Conservation (phyloP, 345 rosid genomes). For the Firmiana major region DNA sequence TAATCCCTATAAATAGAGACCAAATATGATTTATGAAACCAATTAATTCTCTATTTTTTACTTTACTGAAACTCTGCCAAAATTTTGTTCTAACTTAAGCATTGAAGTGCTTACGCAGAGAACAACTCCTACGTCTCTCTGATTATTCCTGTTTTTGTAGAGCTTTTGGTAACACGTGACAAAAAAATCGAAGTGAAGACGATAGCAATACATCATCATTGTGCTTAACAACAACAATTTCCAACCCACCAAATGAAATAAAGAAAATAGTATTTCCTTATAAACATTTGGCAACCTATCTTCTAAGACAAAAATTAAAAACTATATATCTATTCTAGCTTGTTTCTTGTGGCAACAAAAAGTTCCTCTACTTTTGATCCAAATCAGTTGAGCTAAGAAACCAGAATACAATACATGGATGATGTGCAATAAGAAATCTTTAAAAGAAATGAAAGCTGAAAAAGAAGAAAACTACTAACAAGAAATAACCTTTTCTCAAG, state of each 20-base stretch:
- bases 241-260: neutral
- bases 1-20: no score
- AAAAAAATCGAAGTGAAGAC: no score
- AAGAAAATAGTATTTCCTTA: neutral
- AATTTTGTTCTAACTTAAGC: no score
- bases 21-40: no score
- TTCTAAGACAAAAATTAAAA: neutral
- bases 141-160: no score
- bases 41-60: no score
- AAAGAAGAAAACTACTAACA: neutral
- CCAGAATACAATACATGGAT: neutral
- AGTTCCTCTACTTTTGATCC: neutral
- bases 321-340: neutral
- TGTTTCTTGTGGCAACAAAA: neutral
- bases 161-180: no score
- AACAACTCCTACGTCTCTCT: no score
- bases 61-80: no score
- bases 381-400: slow-evolving; percentile 7
- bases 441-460: slow-evolving; percentile 3
- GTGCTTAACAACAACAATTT: no score
- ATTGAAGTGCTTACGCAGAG: no score
- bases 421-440: neutral
- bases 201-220: no score
- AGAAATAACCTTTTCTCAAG: slow-evolving; percentile 65
- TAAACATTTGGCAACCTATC: neutral